phyloP scores from a whole-genome alignment of 352 stramenopile genomes.

The Globisporangium mamillatum region DNA sequence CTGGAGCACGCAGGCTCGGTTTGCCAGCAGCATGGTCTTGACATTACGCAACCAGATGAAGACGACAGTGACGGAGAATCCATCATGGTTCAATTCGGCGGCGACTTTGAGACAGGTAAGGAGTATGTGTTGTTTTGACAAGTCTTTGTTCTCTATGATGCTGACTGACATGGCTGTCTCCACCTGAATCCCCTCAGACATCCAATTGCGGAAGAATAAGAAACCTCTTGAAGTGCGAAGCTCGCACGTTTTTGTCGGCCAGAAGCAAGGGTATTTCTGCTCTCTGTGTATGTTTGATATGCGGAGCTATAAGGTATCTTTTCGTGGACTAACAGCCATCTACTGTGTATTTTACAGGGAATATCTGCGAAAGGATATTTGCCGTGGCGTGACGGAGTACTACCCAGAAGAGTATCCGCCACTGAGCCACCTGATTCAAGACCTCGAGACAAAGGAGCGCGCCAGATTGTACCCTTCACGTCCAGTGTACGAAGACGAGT shows the following conservation, averaged over 20 bases:
- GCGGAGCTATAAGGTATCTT: no score
- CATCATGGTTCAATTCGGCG: conserved; percentile 69
- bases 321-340: background rate
- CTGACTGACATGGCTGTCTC: background rate
- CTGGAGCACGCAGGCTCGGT: conserved; percentile 64
- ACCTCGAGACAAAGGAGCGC: conserved; percentile 55
- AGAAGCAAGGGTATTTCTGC: conserved; percentile 74
- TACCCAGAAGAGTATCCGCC: conserved; percentile 60
- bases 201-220: conserved; percentile 66
- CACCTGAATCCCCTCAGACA: conserved; percentile 30
- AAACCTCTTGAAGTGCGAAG: conserved; percentile 48
- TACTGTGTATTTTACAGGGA: conserved; percentile 32
- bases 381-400: conserved; percentile 83
- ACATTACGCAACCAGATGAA: conserved; percentile 42
- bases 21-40: conserved; percentile 65
- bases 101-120: conserved; percentile 73
- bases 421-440: conserved; percentile 69
- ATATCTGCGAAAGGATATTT: conserved; percentile 67
- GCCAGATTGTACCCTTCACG: conserved; percentile 59
- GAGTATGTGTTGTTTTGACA: background rate
- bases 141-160: background rate
- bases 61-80: conserved; percentile 41
- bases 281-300: background rate
- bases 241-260: conserved; percentile 69
- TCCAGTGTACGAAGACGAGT: conserved; percentile 58